Conservation (phyloP, 73 alveolate genomes). For the Urostyla sp. region DNA sequence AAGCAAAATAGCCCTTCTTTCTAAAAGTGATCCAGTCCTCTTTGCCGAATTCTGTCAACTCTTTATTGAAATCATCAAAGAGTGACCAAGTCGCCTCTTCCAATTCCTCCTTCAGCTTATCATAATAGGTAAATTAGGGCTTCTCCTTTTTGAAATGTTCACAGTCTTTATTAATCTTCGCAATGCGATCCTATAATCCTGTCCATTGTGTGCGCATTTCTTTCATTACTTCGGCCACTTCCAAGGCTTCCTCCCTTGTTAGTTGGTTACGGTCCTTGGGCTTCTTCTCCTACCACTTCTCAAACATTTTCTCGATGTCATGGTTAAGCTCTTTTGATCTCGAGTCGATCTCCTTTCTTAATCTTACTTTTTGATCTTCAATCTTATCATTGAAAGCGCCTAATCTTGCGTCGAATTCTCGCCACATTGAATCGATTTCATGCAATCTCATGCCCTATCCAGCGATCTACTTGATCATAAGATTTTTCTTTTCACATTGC, state of each 20-base stretch:
- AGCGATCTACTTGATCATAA: slow-evolving; percentile 86
- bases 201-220: slow-evolving; percentile 95
- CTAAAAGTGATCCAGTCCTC: slow-evolving; percentile 99
- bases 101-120: slow-evolving; percentile 92
- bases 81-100: slow-evolving; percentile 94
- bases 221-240: slow-evolving; percentile 89
- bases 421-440: slow-evolving; percentile 93
- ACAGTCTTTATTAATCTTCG: slow-evolving; percentile 88
- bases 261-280: slow-evolving; percentile 97
- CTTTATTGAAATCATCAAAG: slow-evolving; percentile 96
- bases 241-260: slow-evolving; percentile 95
- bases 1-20: slow-evolving; percentile 90
- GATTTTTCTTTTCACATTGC: slow-evolving; percentile 89
- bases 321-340: slow-evolving; percentile 84
- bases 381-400: slow-evolving; percentile 92
- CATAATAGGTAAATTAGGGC: slow-evolving; percentile 84
- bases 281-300: slow-evolving; percentile 95
- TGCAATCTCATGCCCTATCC: slow-evolving; percentile 93
- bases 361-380: slow-evolving; percentile 92
- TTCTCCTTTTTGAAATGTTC: slow-evolving; percentile 91
- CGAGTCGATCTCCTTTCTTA: slow-evolving; percentile 87
- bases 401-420: slow-evolving; percentile 92
- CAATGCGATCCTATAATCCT: slow-evolving; percentile 85
- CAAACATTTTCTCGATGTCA: slow-evolving; percentile 91
- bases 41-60: slow-evolving; percentile 91